These are phyloP conservation scores for Barbatosphaeria neglecta DNA, from an alignment of 495 filamentous ascomycete species.

Conservation along the genomic window DNA sequence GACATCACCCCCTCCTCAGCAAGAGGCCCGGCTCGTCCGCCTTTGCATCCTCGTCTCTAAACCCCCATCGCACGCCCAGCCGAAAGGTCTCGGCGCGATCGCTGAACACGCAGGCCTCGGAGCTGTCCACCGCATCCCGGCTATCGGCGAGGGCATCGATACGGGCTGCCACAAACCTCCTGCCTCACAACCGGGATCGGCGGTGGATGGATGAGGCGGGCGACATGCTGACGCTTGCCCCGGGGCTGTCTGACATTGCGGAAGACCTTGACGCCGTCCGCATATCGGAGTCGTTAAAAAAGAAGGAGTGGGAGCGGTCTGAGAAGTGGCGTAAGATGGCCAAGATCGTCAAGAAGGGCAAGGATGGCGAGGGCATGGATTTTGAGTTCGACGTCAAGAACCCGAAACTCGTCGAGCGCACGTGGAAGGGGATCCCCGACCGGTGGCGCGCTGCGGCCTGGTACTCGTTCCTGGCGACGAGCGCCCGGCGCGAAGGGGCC, in stretches of 20 bases:
- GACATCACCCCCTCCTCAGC: conserved; percentile 28
- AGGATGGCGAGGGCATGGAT: conserved; percentile 65
- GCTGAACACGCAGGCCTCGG: conserved; percentile 37
- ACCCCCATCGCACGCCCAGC: conserved; percentile 24
- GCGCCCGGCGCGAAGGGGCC: conserved; percentile 53
- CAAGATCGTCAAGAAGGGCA: conserved; percentile 42
- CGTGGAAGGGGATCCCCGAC: conserved; percentile 98
- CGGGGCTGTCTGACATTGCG: conserved; percentile 47
- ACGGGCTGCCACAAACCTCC: conserved; percentile 56
- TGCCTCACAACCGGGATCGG: conserved; percentile 66
- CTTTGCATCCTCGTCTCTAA: conserved; percentile 23
- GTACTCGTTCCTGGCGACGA: conserved; percentile 83
- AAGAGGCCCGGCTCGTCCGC: conserved; percentile 25
- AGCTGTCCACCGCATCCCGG: conserved; percentile 39
- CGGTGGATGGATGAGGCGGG: conserved; percentile 72
- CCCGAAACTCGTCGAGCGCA: conserved; percentile 77
- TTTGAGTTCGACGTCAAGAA: conserved; percentile 83
- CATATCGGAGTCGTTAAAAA: conserved; percentile 46
- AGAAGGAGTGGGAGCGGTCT: conserved; percentile 71
- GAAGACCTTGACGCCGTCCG: conserved; percentile 51
- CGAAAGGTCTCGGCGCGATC: conserved; percentile 42
- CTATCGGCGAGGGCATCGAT: conserved; percentile 43
- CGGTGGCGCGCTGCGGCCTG: conserved; percentile 89
- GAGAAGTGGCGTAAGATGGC: conserved; percentile 99
- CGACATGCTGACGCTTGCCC: conserved; percentile 77